Percentiles rank a stretch among this genome's conserved stretches.
Evolutionary conservation across 176 grass and related monocot species (phyloP).

Genomic region (Hsuehochloa calcarea): DNA sequence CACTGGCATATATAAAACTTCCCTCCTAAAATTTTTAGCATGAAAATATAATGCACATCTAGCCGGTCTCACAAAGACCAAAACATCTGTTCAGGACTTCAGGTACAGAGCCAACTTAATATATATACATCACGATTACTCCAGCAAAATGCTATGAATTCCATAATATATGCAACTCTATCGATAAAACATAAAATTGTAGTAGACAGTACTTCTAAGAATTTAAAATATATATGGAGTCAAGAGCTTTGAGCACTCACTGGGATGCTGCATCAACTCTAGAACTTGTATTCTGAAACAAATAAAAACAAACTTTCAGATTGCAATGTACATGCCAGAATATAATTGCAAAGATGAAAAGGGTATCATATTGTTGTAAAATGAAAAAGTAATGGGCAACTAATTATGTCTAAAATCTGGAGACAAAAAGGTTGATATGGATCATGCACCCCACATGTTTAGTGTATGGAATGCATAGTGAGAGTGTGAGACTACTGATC

Average conservation of each 20-base stretch:
- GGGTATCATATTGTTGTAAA: neutral
- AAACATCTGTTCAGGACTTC: neutral
- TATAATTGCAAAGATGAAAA: conserved; percentile 7
- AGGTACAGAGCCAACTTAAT: neutral
- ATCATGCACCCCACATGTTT: neutral
- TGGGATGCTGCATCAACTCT: conserved; percentile 35
- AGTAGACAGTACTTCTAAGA: neutral
- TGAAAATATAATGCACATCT: neutral
- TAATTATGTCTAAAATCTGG: neutral
- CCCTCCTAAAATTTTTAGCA: neutral
- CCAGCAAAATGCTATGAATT: neutral
- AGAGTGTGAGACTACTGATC: neutral
- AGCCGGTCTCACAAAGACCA: neutral
- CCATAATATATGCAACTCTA: neutral
- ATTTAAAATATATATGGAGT: neutral
- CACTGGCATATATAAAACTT: neutral
- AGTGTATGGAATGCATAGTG: neutral
- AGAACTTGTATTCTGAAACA: conserved; percentile 55
- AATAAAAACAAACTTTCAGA: conserved; percentile 25
- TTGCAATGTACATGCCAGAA: conserved; percentile 7
- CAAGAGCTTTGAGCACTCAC: conserved; percentile 46
- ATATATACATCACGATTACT: neutral
- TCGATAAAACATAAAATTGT: neutral
- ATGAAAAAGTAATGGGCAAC: neutral
- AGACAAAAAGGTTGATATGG: neutral